phyloP scores from a whole-genome alignment of 495 filamentous ascomycete genomes.

The Lasiosphaeris hirsuta region DNA sequence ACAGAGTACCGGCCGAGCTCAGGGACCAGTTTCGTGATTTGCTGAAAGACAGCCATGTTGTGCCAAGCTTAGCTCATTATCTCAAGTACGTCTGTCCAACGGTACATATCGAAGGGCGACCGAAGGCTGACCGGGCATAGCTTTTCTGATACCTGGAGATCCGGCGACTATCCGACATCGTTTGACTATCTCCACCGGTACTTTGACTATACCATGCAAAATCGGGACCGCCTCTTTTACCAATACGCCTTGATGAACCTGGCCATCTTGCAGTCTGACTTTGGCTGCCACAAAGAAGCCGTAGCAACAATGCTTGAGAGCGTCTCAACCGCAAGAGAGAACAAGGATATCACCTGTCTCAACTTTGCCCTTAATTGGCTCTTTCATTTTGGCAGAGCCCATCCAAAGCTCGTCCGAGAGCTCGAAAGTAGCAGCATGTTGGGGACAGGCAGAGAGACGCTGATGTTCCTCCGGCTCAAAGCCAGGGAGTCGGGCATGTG shows the following conservation, averaged over 20 bases:
- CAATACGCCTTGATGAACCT: constrained; percentile 96
- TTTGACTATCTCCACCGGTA: constrained; percentile 93
- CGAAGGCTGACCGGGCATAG: constrained; percentile 30
- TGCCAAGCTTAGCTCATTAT: constrained; percentile 75
- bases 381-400: constrained; percentile 87
- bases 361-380: constrained; percentile 97
- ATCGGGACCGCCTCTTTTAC: constrained; percentile 76
- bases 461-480: constrained; percentile 81
- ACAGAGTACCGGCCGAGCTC: constrained; percentile 67
- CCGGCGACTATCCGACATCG: constrained; percentile 84
- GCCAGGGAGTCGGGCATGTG: constrained; percentile 88
- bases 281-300: constrained; percentile 88
- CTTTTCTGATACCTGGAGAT: constrained; percentile 86
- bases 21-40: constrained; percentile 60
- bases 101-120: constrained; percentile 18
- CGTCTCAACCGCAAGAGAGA: constrained; percentile 85
- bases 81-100: constrained; percentile 52
- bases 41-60: constrained; percentile 59
- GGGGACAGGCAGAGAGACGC: constrained; percentile 74
- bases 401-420: constrained; percentile 70
- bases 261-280: constrained; percentile 91
- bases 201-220: constrained; percentile 96
- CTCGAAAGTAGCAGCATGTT: constrained; percentile 69
- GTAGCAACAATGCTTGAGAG: constrained; percentile 90
- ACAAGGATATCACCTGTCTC: constrained; percentile 84